Evolutionary conservation across 179 eudicot species (phyloP), one percentile per base, ranked within the genome.

Genomic region (Beta corolliflora): DNA sequence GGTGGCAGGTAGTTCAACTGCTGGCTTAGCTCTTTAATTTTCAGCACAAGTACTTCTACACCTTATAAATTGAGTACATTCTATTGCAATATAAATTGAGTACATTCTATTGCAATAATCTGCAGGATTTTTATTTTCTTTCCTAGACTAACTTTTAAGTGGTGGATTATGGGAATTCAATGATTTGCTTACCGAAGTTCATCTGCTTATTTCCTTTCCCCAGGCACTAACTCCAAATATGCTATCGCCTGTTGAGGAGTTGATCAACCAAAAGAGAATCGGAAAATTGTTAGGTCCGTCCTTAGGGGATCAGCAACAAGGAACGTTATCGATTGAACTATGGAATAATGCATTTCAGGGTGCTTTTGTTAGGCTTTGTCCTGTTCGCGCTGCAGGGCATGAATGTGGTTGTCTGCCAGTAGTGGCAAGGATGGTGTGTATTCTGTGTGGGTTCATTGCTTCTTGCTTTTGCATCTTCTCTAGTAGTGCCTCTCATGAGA

Each of bases 371-470:
- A 88, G 95, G 87, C 92, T 94, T 61, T 95, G 99, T 87, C 99
- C 99, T 53, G 91, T 93, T 69, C 94, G 97, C 72, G 95, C 97
- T 52, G 94, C 87, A 77, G 94, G 95, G n/a, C 91, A 95, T 68
- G 92, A 88, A 81, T 95, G 99, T 88, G 99, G 99, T 83, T 95
- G 99, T 87, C 87, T 95, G 75, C 94, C 97, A 15, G 87, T 92
- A 68, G 79, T 94, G 86, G 88, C 99, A 29, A 90, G 90, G 82
- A 90, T 88, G 98, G 99, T 95, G 65, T 12, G 88, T 77, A n/a
- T 48, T 64, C 68, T 54, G 5, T 52, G 48, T 67, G 21, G 13
- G 41, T 61, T 76, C 44, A n/a, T 75, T 66, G 56, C 67, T 50
- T 16, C 18, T 58, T 67, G 64, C 19, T 48, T 21, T 31, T 65